Percentiles rank a stretch among this genome's conserved stretches.
These are phyloP conservation scores for Penicillium sp. DNA, from an alignment of 2,329 filamentous ascomycete genomes.

Conservation along the genomic window DNA sequence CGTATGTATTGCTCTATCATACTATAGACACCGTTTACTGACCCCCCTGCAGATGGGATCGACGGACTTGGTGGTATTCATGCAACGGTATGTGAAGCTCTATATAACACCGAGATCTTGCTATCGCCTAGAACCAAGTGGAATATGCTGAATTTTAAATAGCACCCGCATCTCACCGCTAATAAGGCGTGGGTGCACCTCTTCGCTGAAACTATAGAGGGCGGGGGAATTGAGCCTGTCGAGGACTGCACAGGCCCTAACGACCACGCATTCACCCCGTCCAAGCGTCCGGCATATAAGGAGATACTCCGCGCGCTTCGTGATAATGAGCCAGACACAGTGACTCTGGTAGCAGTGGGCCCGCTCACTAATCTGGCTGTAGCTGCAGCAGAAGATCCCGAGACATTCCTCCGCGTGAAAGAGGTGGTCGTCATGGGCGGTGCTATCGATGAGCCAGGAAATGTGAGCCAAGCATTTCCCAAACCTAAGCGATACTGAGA, in stretches of 20 bases:
- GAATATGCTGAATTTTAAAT: slow-evolving; percentile 1
- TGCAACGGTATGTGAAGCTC: slow-evolving; percentile 37
- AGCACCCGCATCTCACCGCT: slow-evolving; percentile 72
- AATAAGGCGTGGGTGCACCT: slow-evolving; percentile 70
- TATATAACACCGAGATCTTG: not conserved
- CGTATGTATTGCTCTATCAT: slow-evolving; percentile 55
- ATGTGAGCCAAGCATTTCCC: slow-evolving; percentile 50
- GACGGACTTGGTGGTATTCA: slow-evolving; percentile 79
- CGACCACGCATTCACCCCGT: slow-evolving; percentile 68
- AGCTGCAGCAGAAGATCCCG: slow-evolving; percentile 82
- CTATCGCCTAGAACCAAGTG: not conserved
- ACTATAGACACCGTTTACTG: not conserved
- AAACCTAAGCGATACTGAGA: not conserved
- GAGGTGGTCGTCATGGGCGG: slow-evolving; percentile 97
- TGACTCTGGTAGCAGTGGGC: slow-evolving; percentile 87
- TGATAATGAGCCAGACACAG: slow-evolving; percentile 76
- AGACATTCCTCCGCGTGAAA: slow-evolving; percentile 82
- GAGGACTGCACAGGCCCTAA: slow-evolving; percentile 29
- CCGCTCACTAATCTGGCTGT: slow-evolving; percentile 91
- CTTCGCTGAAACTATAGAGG: slow-evolving; percentile 52
- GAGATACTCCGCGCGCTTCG: slow-evolving; percentile 85
- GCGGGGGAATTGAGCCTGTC: slow-evolving; percentile 50
- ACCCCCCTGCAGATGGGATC: slow-evolving; percentile 57
- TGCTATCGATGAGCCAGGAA: slow-evolving; percentile 73
- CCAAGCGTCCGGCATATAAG: slow-evolving; percentile 68